These are phyloP conservation scores for Moricandia moricandioides DNA, from an alignment of 345 rosid species.

Conservation along the genomic window DNA sequence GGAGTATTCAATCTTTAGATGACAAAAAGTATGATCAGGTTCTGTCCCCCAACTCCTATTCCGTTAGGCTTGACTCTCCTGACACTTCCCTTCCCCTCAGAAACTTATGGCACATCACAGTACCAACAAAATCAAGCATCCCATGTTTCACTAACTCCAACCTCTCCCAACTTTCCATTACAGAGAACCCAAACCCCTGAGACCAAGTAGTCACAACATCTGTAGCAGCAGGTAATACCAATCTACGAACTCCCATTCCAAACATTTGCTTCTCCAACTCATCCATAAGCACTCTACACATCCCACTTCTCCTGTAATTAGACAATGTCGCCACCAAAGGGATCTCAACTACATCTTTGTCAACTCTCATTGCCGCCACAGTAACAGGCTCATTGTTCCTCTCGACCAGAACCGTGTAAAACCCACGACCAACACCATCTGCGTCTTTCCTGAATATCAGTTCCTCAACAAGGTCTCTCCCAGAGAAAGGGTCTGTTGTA, in stretches of 20 bases:
- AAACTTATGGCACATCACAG: constrained; percentile 46
- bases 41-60: not conserved
- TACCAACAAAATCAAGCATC: constrained; percentile 41
- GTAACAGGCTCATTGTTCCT: constrained; percentile 48
- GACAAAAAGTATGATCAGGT: not conserved
- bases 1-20: not conserved
- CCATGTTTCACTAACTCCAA: constrained; percentile 22
- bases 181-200: constrained; percentile 44
- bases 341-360: constrained; percentile 61
- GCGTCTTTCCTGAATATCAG: constrained; percentile 39
- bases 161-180: constrained; percentile 31
- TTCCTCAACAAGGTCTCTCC: constrained; percentile 64
- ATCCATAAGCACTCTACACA: constrained; percentile 58
- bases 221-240: constrained; percentile 44
- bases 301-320: constrained; percentile 50
- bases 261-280: constrained; percentile 59
- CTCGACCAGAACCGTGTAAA: constrained; percentile 57
- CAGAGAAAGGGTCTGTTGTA: constrained; percentile 43
- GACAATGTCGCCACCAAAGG: constrained; percentile 64
- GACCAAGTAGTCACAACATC: constrained; percentile 44
- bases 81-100: not conserved
- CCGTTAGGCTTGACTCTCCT: constrained; percentile 16
- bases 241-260: constrained; percentile 42
- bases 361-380: constrained; percentile 61
- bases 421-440: constrained; percentile 36